Conservation (phyloP, 768 basidiomycete species). For the Leccinellum luteum region DNA sequence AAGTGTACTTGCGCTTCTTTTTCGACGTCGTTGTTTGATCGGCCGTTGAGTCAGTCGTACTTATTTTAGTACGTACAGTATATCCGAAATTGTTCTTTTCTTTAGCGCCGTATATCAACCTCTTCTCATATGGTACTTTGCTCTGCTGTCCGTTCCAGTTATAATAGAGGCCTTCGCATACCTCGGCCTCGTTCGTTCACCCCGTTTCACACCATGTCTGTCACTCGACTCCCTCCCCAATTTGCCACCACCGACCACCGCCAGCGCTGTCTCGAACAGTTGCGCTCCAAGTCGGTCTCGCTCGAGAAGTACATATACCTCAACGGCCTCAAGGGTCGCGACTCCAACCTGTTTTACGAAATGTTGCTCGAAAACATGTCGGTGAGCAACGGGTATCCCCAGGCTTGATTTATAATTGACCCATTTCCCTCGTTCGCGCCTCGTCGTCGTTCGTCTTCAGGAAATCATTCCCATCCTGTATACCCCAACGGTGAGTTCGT, state of each 20-base stretch:
- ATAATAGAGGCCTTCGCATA: not conserved
- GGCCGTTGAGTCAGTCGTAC: too few relatives aligned
- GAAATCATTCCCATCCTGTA: conserved; percentile 70
- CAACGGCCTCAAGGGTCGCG: conserved; percentile 58
- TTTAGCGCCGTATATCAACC: not conserved
- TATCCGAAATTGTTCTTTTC: not conserved
- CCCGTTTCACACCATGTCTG: conserved; percentile 27
- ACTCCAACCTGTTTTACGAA: conserved; percentile 65
- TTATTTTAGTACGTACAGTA: too few relatives aligned
- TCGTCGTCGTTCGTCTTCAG: conserved; percentile 14
- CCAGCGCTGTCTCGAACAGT: conserved; percentile 53
- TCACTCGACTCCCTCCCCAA: conserved; percentile 44
- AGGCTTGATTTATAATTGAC: too few relatives aligned
- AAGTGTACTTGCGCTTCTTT: too few relatives aligned
- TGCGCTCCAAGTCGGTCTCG: conserved; percentile 52
- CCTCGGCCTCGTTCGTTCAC: not conserved
- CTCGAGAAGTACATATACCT: conserved; percentile 75
- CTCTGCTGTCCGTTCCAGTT: not conserved
- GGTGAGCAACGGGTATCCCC: conserved; percentile 41
- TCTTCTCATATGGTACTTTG: conserved; percentile 6
- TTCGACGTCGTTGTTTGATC: too few relatives aligned
- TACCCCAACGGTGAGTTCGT: conserved; percentile 59
- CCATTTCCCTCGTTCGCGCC: too few relatives aligned
- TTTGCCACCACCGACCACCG: conserved; percentile 50
- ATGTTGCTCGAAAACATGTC: conserved; percentile 60